phyloP scores from a whole-genome alignment of 495 filamentous ascomycete species.

The Penicillium argentinense region DNA sequence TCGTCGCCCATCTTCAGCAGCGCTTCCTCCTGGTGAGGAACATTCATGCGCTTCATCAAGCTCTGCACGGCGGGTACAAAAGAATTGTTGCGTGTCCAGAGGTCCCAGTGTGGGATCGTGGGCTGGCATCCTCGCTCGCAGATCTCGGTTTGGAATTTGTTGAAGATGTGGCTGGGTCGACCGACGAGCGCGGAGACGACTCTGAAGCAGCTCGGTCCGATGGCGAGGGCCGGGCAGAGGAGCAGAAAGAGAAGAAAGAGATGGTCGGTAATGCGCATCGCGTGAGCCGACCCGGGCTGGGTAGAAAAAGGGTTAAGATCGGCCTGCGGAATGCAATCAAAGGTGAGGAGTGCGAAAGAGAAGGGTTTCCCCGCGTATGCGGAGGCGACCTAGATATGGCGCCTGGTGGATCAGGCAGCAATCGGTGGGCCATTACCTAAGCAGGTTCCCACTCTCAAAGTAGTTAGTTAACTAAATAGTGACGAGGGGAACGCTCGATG shows the following conservation, averaged over 20 bases:
- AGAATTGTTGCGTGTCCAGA: conserved; percentile 46
- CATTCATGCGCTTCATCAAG: conserved; percentile 35
- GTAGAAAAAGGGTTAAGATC: not conserved
- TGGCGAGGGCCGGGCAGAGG: conserved; percentile 23
- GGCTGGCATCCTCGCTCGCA: conserved; percentile 43
- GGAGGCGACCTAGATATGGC: not conserved
- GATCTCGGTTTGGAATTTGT: conserved; percentile 43
- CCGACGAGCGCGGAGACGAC: conserved; percentile 39
- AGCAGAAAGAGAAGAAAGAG: conserved; percentile 23
- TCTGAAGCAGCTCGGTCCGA: conserved; percentile 39
- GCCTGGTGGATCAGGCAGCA: not conserved
- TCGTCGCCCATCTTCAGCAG: conserved; percentile 43
- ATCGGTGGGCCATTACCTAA: not conserved
- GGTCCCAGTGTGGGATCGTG: conserved; percentile 46
- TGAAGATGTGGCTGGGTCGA: conserved; percentile 35
- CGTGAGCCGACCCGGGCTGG: too few relatives aligned
- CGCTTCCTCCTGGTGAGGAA: conserved; percentile 34
- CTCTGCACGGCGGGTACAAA: conserved; percentile 43
- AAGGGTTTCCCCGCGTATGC: not conserved
- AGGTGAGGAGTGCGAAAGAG: not conserved
- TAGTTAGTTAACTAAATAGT: too few relatives aligned
- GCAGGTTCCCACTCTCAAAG: too few relatives aligned
- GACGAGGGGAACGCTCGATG: too few relatives aligned
- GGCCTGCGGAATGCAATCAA: not conserved
- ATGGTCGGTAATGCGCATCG: conserved; percentile 19